Base-by-base conservation (phyloP, 331 rosid genomes). In the Spiraea crenata region DNA sequence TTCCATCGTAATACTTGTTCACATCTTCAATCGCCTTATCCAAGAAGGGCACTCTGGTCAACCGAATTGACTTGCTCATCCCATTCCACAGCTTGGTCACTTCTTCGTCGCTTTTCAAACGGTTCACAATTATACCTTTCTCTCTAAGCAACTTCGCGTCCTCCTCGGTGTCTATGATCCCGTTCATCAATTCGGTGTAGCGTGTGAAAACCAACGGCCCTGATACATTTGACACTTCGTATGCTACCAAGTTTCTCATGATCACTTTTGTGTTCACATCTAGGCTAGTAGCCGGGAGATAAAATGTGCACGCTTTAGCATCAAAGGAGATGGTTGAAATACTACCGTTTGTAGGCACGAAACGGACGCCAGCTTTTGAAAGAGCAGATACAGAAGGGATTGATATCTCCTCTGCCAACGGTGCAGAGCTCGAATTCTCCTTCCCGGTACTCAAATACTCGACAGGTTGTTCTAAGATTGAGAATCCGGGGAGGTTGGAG, bases 21-120 rank as follows among this genome's bases (percentile, higher is more conserved):
- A 82, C 88, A 77, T 89, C 95, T 74, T 87, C 91, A 74, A 92
- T 89, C 12, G 67, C 84, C 76, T 86, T 82, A 67, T 92, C 98
- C 79, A 92, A 77, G 37, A 69, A 82, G 39, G 83, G 64, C 14
- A 92, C 96, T 74, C 63, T 89, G 2, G 89, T 87, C 84, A 90
- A 66, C 46, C 84, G 80, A 59, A 88, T 71, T 0, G 92, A 92
- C 78, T 79, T 85, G 76, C 82, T 88, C 95, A 90, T 92, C 17
- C 92, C 91, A 54, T 90, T 92, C 87, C 92, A 90, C 47, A 86
- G 19, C 6, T 79, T 69, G 1, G 90, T 85, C 17, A 72, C 96
- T 59, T 90, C 96, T 56, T 75, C 56, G 65, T 90, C 92, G 46
- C 88, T 89, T 79, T 88, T 88, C 80, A 92, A 65, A 64, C 68